Evolutionary conservation across 306 rosid genomes (phyloP), one percentile per base, ranked within the genome.

Genomic region (Castanea sativa): DNA sequence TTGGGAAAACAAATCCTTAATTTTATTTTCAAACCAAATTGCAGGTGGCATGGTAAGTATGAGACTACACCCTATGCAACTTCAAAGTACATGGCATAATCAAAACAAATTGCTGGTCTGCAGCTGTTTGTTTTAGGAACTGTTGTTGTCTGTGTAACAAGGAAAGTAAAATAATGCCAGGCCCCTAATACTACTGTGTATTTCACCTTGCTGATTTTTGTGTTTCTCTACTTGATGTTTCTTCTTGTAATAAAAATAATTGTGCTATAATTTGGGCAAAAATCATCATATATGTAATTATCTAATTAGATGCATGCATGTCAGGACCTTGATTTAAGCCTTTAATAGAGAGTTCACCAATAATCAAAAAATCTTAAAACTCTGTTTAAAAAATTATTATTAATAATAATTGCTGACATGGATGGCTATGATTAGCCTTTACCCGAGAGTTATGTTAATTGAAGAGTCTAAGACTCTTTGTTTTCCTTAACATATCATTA

Each of bases 21-120:
- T 60, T 61, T 27, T n/a, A 52, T 4, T 57, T 79, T 19, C 59
- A 61, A 64, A 79, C 75, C 5, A 27, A 71, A 83, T 76, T 63
- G 52, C 90, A 92, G 98, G 92, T 95, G 99, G 98, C 85, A 81
- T 76, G 96, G 92, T 53, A 92, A 90, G 78, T 88, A 83, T 61
- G 99, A 91, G 86, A 85, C 79, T 76, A 87, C 98, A 68, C 55
- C 82, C 52, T 92, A 89, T 86, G 90, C 87, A 77, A 80, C 73
- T 64, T 51, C 35, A 71, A 80, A 80, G 81, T 73, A 23, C 53
- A 71, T 67, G 12, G 64, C 75, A 5, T 20, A 51, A 80, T 79
- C 78, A 75, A n/a, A 27, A 64, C 19, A 53, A 30, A 43, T 33
- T 5, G 79, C 81, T 67, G 35, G 14, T 59, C 78, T 33, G 51